Percentiles rank a stretch among this genome's conserved stretches.
phyloP scores from a whole-genome alignment of 2,329 filamentous ascomycete genomes.

The Pezicula radicicola region DNA sequence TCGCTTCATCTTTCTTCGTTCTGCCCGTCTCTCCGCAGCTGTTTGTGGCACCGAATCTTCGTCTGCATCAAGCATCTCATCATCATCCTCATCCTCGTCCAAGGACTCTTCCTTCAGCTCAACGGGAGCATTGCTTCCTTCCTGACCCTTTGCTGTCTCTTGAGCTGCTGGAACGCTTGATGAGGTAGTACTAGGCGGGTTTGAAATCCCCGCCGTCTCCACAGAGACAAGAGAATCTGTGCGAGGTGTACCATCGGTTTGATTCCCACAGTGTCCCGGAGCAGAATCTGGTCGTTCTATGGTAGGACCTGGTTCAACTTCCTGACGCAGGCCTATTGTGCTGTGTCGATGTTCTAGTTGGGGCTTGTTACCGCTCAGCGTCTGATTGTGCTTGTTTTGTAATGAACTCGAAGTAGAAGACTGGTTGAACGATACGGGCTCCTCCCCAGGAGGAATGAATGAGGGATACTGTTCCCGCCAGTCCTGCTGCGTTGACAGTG shows the following conservation, averaged over 20 bases:
- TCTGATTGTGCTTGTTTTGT: constrained; percentile 16
- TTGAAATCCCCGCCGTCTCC: constrained; percentile 37
- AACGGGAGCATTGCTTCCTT: constrained; percentile 39
- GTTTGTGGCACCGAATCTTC: constrained; percentile 48
- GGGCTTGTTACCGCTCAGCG: constrained; percentile 16
- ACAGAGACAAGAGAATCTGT: constrained; percentile 38
- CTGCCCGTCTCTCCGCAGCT: constrained; percentile 54
- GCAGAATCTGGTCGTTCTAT: constrained; percentile 28
- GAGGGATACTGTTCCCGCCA: constrained; percentile 32
- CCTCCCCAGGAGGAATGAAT: constrained; percentile 26
- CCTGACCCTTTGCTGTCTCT: constrained; percentile 39
- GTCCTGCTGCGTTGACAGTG: constrained; percentile 30
- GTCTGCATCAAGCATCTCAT: constrained; percentile 50
- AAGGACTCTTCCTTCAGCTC: constrained; percentile 27
- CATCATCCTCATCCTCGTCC: constrained; percentile 45
- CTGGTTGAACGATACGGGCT: constrained; percentile 23
- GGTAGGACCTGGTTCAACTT: constrained; percentile 14
- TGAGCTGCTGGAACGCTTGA: constrained; percentile 32
- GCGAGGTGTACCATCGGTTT: constrained; percentile 28
- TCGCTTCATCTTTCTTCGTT: constrained; percentile 70
- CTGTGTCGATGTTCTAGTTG: constrained; percentile 27
- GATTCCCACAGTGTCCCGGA: constrained; percentile 21
- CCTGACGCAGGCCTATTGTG: constrained; percentile 17
- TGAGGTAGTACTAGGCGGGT: constrained; percentile 34
- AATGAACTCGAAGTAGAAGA: constrained; percentile 17